These are phyloP conservation scores for Phyllosticta citrichinensis DNA, from an alignment of 2,329 filamentous ascomycete genomes.

Conservation along the genomic window DNA sequence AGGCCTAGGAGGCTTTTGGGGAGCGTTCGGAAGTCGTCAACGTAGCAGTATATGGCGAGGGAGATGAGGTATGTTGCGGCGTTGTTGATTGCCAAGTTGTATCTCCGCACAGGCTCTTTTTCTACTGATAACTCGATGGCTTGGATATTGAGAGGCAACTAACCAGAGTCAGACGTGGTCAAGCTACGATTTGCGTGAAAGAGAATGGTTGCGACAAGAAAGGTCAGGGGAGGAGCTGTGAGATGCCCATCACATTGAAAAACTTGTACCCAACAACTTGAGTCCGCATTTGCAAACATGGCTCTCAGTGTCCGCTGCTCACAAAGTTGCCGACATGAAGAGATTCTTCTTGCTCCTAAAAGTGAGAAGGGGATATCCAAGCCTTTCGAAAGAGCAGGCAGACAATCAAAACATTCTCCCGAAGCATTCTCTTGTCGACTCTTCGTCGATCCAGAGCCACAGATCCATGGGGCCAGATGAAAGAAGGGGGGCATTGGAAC, in stretches of 20 bases:
- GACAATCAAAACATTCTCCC: too few relatives aligned
- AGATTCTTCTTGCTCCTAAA: too few relatives aligned
- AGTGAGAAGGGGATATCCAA: too few relatives aligned
- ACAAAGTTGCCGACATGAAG: too few relatives aligned
- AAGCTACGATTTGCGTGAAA: neutral
- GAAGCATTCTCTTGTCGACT: too few relatives aligned
- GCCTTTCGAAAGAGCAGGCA: too few relatives aligned
- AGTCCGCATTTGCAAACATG: too few relatives aligned
- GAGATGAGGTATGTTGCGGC: slow-evolving; percentile 3
- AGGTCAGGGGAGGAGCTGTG: neutral
- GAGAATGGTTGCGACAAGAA: neutral
- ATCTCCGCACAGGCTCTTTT: slow-evolving; percentile 8
- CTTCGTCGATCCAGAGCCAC: too few relatives aligned
- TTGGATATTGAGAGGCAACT: slow-evolving; percentile 8
- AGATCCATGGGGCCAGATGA: too few relatives aligned
- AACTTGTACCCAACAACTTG: too few relatives aligned
- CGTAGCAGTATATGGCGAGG: slow-evolving; percentile 2
- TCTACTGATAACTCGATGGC: slow-evolving; percentile 5
- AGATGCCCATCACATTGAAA: too few relatives aligned
- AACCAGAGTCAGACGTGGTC: neutral
- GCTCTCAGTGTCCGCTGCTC: too few relatives aligned
- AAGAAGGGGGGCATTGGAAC: neutral
- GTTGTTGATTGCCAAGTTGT: slow-evolving; percentile 6
- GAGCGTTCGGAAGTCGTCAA: slow-evolving; percentile 1
- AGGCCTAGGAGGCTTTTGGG: neutral